Evolutionary conservation across 257 asterid species (phyloP), one percentile per base, ranked within the genome.

Genomic region (Fraxinus americana): DNA sequence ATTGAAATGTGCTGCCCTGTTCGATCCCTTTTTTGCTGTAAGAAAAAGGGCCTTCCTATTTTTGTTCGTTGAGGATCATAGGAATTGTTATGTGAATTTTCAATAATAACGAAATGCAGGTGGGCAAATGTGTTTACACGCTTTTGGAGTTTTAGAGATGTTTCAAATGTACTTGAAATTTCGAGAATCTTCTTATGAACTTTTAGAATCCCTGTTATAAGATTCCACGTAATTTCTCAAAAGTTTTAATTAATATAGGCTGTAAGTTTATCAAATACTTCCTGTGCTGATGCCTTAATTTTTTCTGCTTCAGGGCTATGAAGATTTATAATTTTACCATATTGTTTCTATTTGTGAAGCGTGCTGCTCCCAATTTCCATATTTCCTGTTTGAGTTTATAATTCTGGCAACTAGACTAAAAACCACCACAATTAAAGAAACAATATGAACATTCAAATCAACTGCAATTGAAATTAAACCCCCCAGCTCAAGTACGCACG

Each of bases 161-260:
- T 30, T 38, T 63, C 35, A 32, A 12, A 30, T 45, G 67, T 27
- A 72, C 65, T 72, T 39, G 71, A 57, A 39, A 34, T 27, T 57
- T 79, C 68, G 74, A 71, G 70, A 72, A 38, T 77, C 69, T 39
- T 52, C 19, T 38, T 50, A 71, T 17, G 39, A 65, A 38, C 45
- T 41, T 19, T 71, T 52, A 79, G 70, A 39, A 67, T 50, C 73
- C 29, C 36, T 36, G 13, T 38, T 39, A 34, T 45, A 32, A 54
- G 59, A 75, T 59, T 76, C 59, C 59, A 32, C 3, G 30, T 65
- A 50, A 72, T 67, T 25, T 52, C 45, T 12, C 68, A 41, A 43
- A 5, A 67, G 25, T 32, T 71, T 63, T 48, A 32, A 6, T 45
- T 70, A 50, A 39, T 52, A 72, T 39, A 17, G 61, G 12, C 50